Conservation (phyloP, 176 grass and related monocot genomes). For the Oryza rufipogon region DNA sequence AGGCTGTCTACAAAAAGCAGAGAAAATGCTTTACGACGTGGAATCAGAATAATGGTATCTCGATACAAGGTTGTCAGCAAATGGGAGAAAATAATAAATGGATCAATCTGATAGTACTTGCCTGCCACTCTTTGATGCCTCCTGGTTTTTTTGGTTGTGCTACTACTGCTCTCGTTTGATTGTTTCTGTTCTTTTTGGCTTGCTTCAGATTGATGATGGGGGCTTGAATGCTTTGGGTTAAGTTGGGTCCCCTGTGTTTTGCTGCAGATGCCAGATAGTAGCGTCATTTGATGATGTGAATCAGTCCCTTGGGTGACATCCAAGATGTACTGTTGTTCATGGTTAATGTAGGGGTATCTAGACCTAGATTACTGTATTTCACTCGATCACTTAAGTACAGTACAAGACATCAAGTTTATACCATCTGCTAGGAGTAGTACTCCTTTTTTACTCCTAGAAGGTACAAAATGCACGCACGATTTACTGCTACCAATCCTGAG, state of each 20-base stretch:
- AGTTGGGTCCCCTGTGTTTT: not conserved
- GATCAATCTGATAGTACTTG: not conserved
- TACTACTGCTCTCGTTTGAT: not conserved
- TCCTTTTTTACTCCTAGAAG: too few relatives aligned
- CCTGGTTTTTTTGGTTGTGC: not conserved
- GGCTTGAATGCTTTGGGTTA: not conserved
- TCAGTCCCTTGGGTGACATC: not conserved
- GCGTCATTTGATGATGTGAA: not conserved
- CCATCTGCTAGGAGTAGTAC: too few relatives aligned
- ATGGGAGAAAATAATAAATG: not conserved
- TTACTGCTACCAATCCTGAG: too few relatives aligned
- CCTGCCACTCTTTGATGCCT: not conserved
- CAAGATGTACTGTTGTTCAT: too few relatives aligned
- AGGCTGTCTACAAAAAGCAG: constrained; percentile 31
- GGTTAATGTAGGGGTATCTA: too few relatives aligned
- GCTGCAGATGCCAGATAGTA: not conserved
- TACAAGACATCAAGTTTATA: too few relatives aligned
- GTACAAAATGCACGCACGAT: too few relatives aligned
- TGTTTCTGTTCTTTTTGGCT: not conserved
- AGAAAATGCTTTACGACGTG: not conserved
- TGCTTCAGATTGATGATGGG: not conserved
- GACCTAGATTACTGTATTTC: not conserved
- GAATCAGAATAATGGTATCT: not conserved
- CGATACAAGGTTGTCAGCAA: not conserved
- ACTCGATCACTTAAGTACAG: not conserved